These are phyloP conservation scores for Bacterosira constricta DNA, from an alignment of 108 stramenopile genomes.

Conservation along the genomic window DNA sequence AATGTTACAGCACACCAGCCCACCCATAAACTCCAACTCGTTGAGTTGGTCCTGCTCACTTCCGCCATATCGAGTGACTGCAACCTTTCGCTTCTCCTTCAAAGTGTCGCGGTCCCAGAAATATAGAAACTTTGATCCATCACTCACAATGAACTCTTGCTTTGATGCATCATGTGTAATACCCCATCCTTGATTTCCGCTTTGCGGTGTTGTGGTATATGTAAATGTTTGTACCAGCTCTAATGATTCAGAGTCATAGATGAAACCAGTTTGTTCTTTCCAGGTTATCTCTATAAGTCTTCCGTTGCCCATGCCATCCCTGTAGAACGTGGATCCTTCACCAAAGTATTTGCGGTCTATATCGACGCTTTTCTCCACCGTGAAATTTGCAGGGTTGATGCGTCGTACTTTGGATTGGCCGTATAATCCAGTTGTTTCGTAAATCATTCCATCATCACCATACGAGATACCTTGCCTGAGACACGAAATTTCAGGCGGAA, in stretches of 20 bases:
- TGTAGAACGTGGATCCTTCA: constrained; percentile 72
- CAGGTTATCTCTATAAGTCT: constrained; percentile 77
- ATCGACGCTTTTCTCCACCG: constrained; percentile 51
- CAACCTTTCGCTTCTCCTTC: constrained; percentile 51
- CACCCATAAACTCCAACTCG: constrained; percentile 84
- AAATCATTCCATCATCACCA: constrained; percentile 59
- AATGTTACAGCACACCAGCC: constrained; percentile 82
- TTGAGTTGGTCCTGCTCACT: constrained; percentile 58
- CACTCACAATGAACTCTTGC: constrained; percentile 77
- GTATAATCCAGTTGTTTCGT: constrained; percentile 76
- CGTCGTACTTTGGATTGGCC: constrained; percentile 65
- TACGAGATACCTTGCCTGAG: constrained; percentile 82
- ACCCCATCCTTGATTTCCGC: constrained; percentile 78
- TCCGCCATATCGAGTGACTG: constrained; percentile 60
- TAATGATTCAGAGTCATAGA: constrained; percentile 71
- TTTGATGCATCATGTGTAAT: constrained; percentile 70
- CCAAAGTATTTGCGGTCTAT: constrained; percentile 66
- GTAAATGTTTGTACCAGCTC: constrained; percentile 47
- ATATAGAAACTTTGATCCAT: constrained; percentile 69
- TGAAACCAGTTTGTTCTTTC: constrained; percentile 68
- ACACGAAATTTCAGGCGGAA: neutral
- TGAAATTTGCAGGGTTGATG: constrained; percentile 66
- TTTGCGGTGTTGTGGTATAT: constrained; percentile 59
- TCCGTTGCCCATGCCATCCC: constrained; percentile 43
- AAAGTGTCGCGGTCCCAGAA: constrained; percentile 79